Evolutionary conservation across 257 asterid genomes (phyloP).

Genomic region (Salvia rosmarinus): DNA sequence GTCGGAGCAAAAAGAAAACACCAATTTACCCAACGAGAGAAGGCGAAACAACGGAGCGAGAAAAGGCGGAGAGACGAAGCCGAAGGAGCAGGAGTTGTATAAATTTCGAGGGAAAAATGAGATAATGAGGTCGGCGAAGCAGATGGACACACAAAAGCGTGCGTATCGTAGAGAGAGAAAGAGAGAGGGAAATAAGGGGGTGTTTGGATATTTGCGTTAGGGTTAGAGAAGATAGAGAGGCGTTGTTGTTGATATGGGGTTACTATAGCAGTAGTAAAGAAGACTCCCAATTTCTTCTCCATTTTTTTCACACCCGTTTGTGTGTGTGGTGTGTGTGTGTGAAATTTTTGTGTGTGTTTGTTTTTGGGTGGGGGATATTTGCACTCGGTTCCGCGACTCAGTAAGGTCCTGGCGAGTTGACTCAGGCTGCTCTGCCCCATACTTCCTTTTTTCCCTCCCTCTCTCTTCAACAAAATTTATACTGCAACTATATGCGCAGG

Average conservation of each 20-base stretch:
- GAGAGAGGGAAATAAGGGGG: constrained; percentile 26
- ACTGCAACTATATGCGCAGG: constrained; percentile 67
- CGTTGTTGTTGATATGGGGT: constrained; percentile 40
- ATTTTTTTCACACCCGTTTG: constrained; percentile 60
- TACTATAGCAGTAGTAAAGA: constrained; percentile 55
- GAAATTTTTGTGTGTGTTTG: constrained; percentile 36
- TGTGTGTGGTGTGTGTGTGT: constrained; percentile 40
- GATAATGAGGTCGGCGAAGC: constrained; percentile 40
- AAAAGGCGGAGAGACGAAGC: constrained; percentile 10
- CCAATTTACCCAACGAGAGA: constrained; percentile 37
- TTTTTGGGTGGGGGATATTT: constrained; percentile 42
- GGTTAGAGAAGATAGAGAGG: constrained; percentile 48
- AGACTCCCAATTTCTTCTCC: constrained; percentile 79
- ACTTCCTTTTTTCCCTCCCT: constrained; percentile 27
- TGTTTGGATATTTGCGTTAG: constrained; percentile 50
- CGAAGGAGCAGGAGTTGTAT: background rate
- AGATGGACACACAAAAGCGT: constrained; percentile 28
- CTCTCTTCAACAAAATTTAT: constrained; percentile 38
- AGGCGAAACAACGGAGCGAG: constrained; percentile 21
- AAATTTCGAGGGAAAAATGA: constrained; percentile 33
- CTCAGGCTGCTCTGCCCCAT: constrained; percentile 40
- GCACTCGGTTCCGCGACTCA: constrained; percentile 46
- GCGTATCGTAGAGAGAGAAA: constrained; percentile 32
- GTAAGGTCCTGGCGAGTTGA: constrained; percentile 51
- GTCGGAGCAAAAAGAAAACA: constrained; percentile 20